Evolutionary conservation across 225 moss, liverwort and hornwort species (phyloP).

Genomic region (Straminergon stramineum): DNA sequence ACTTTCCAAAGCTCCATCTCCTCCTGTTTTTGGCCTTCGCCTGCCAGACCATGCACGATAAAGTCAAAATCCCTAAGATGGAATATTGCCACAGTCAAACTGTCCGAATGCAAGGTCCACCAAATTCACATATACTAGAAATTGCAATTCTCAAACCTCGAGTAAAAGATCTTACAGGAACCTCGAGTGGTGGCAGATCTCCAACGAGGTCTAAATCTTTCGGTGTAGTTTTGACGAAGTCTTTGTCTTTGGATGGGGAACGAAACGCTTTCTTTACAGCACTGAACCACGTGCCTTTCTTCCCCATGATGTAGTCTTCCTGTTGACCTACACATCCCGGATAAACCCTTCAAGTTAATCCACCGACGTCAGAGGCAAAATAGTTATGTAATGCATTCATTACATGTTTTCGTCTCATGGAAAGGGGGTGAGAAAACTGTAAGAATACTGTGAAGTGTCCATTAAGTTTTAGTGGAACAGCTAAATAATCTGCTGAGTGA

Average conservation of each 20-base stretch:
- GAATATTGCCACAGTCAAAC: not conserved
- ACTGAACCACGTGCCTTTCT: conserved; percentile 41
- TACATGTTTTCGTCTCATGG: not conserved
- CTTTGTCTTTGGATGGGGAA: conserved; percentile 41
- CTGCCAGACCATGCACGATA: conserved; percentile 16
- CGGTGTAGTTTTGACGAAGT: conserved; percentile 27
- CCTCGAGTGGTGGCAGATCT: conserved; percentile 27
- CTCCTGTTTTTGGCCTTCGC: conserved; percentile 41
- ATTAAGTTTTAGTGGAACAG: not conserved
- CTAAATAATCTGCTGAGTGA: not conserved
- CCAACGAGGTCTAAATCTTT: conserved; percentile 47
- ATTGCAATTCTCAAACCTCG: not conserved
- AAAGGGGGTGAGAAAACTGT: not conserved
- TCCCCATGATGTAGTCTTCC: conserved; percentile 21
- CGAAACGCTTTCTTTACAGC: conserved; percentile 11
- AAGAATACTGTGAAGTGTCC: not conserved
- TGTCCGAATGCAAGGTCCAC: not conserved
- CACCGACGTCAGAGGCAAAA: not conserved
- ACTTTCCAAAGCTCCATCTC: conserved; percentile 49
- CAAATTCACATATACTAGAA: not conserved
- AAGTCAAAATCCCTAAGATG: not conserved
- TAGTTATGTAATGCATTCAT: not conserved
- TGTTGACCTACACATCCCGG: not conserved
- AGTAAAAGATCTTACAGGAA: not conserved
- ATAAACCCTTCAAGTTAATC: not conserved